These are phyloP conservation scores for Kwoniella pini DNA, from an alignment of 768 basidiomycete genomes.

Conservation along the genomic window DNA sequence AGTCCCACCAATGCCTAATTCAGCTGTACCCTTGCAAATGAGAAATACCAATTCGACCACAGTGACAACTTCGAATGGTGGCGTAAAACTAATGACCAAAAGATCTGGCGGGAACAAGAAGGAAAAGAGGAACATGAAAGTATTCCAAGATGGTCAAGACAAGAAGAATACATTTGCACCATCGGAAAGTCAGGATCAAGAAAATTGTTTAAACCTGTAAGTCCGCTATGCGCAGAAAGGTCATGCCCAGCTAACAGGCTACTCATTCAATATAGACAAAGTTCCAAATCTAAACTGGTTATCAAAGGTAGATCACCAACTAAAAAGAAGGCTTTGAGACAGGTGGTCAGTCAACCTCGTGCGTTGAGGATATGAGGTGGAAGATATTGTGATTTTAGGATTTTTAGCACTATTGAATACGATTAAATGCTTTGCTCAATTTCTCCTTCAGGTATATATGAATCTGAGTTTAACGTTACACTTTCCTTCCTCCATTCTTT, in stretches of 20 bases:
- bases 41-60: not conserved
- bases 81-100: too few relatives aligned
- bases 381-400: too few relatives aligned
- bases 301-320: slow-evolving; percentile 7
- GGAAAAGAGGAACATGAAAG: not conserved
- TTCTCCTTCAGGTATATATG: too few relatives aligned
- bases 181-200: not conserved
- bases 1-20: not conserved
- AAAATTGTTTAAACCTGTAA: slow-evolving; percentile 1
- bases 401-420: too few relatives aligned
- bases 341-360: slow-evolving; percentile 18
- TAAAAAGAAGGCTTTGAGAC: slow-evolving; percentile 11
- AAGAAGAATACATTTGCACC: not conserved
- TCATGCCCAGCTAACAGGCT: not conserved
- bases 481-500: slow-evolving; percentile 1
- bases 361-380: slow-evolving; percentile 8
- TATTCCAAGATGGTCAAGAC: not conserved
- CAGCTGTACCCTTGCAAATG: slow-evolving; percentile 8
- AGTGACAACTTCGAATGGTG: not conserved
- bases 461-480: too few relatives aligned
- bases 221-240: not conserved
- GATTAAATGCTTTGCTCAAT: too few relatives aligned
- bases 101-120: not conserved
- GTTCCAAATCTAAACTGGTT: not conserved
- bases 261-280: not conserved